Conservation (phyloP, 2,329 filamentous ascomycete species). For the Cytospora leucostoma region DNA sequence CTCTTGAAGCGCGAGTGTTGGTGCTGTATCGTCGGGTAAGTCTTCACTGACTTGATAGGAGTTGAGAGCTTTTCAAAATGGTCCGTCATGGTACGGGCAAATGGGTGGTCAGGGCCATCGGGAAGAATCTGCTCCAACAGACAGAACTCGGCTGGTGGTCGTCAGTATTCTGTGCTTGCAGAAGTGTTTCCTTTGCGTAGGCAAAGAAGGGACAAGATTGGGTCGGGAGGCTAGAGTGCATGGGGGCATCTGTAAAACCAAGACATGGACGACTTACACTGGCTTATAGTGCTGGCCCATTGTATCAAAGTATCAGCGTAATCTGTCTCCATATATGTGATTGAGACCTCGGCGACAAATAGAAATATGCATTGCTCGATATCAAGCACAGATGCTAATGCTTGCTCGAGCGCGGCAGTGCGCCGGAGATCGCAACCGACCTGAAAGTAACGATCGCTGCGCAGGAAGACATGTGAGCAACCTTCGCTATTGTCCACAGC, state of each 20-base stretch:
- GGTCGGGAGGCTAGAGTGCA: too few species aligned
- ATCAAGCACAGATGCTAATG: constrained; percentile 61
- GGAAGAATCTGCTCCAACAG: constrained; percentile 86
- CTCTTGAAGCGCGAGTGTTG: constrained; percentile 69
- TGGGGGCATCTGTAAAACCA: neutral
- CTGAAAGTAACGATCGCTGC: constrained; percentile 72
- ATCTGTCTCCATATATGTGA: constrained; percentile 82
- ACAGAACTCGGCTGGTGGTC: constrained; percentile 69
- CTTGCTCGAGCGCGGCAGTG: constrained; percentile 58
- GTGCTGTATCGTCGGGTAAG: constrained; percentile 65
- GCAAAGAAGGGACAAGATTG: too few species aligned
- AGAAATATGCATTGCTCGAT: constrained; percentile 64
- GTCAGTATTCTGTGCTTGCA: neutral
- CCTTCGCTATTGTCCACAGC: constrained; percentile 42
- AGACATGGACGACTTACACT: constrained; percentile 50
- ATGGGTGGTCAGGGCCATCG: constrained; percentile 75
- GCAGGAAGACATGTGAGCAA: constrained; percentile 50
- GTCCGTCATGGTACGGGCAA: constrained; percentile 80
- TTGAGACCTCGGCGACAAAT: constrained; percentile 86
- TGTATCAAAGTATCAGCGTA: constrained; percentile 73
- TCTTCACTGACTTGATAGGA: constrained; percentile 71
- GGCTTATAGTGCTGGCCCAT: constrained; percentile 73
- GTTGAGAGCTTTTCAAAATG: constrained; percentile 83
- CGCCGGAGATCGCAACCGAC: constrained; percentile 80
- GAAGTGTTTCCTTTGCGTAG: too few species aligned